phyloP scores from a whole-genome alignment of 306 rosid species.

The Prunus padus region DNA sequence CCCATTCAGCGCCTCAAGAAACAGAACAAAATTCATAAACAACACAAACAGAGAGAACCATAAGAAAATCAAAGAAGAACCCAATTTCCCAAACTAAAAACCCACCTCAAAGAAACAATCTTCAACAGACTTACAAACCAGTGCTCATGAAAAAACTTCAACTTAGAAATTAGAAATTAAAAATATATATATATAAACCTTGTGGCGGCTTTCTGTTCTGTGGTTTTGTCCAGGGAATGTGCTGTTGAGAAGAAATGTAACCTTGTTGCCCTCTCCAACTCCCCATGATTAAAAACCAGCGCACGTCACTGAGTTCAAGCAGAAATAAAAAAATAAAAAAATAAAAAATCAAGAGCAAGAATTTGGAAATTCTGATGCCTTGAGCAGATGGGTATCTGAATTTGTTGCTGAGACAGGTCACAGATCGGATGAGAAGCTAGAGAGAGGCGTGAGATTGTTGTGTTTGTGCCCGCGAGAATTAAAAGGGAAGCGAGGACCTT shows the following conservation, averaged over 20 bases:
- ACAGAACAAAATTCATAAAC: neutral
- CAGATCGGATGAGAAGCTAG: slow-evolving; percentile 1
- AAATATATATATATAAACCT: slow-evolving; percentile 43
- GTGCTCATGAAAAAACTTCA: slow-evolving; percentile 8
- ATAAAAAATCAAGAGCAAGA: neutral
- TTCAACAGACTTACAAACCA: neutral
- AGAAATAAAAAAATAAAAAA: neutral
- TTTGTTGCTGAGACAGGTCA: neutral
- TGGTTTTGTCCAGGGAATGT: slow-evolving; percentile 35
- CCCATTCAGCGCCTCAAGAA: neutral
- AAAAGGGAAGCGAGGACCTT: neutral
- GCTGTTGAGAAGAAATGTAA: slow-evolving; percentile 36
- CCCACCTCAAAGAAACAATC: neutral
- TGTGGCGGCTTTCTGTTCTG: slow-evolving; percentile 51
- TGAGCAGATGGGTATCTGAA: neutral
- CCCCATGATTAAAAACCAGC: slow-evolving; percentile 37
- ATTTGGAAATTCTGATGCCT: neutral
- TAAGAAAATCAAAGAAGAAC: slow-evolving; percentile 13
- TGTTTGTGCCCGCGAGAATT: neutral
- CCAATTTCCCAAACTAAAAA: neutral
- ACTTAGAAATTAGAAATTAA: neutral
- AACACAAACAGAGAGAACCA: neutral
- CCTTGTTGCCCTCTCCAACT: slow-evolving; percentile 58
- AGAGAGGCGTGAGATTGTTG: neutral
- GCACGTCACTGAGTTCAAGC: slow-evolving; percentile 12